phyloP scores from a whole-genome alignment of 108 stramenopile species.

The Skeletonema grethae region DNA sequence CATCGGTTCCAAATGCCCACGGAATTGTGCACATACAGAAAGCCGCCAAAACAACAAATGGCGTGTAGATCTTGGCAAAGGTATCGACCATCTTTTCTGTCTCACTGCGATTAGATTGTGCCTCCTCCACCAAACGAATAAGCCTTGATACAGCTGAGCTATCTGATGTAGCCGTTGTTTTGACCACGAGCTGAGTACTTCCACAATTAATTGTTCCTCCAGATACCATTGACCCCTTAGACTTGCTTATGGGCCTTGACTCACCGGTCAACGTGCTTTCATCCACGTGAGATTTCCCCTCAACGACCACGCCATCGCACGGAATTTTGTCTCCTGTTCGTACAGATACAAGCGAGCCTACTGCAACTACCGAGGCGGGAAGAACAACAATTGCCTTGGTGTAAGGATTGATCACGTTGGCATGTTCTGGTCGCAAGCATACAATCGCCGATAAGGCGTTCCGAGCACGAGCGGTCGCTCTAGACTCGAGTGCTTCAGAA shows the following conservation, averaged over 20 bases:
- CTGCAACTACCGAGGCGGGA: conserved; percentile 63
- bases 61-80: conserved; percentile 81
- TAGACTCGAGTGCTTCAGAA: conserved; percentile 72
- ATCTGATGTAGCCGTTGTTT: conserved; percentile 69
- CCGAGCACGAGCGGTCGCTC: conserved; percentile 69
- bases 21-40: conserved; percentile 77
- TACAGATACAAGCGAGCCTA: conserved; percentile 84
- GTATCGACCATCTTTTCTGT: conserved; percentile 83
- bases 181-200: conserved; percentile 58
- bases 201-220: conserved; percentile 86
- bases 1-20: conserved; percentile 67
- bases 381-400: conserved; percentile 63
- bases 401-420: conserved; percentile 66
- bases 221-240: conserved; percentile 49
- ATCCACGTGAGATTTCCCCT: conserved; percentile 67
- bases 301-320: conserved; percentile 88
- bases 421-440: conserved; percentile 69
- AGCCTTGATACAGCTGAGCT: conserved; percentile 78
- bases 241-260: conserved; percentile 76
- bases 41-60: conserved; percentile 62
- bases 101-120: conserved; percentile 73
- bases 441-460: conserved; percentile 78
- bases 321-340: conserved; percentile 91
- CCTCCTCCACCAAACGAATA: conserved; percentile 82
- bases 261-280: conserved; percentile 83